These are phyloP conservation scores for Erodium moschatum DNA, from an alignment of 441 rosid genomes.

Conservation along the genomic window DNA sequence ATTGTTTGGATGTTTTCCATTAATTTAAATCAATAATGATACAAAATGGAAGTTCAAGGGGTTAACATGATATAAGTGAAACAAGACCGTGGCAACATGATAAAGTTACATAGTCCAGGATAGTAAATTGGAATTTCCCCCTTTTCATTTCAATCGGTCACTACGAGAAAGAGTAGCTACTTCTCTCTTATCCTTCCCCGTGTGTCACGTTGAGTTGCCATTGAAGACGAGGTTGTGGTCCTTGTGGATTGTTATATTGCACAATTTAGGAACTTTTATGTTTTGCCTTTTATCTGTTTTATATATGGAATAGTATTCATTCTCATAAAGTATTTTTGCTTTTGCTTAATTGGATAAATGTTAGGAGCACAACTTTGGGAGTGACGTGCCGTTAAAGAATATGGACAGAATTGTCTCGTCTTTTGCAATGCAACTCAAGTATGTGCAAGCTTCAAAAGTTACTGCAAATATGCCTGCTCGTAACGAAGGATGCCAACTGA, in stretches of 20 bases:
- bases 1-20: no score
- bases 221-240: neutral
- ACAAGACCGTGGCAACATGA: no score
- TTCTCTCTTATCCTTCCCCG: no score
- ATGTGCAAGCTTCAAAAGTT: slow-evolving; percentile 27
- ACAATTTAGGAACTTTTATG: neutral
- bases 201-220: no score
- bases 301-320: neutral
- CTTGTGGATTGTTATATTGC: neutral
- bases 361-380: slow-evolving; percentile 73
- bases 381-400: slow-evolving; percentile 73
- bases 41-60: no score
- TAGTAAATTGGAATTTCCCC: no score
- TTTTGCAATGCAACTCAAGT: slow-evolving; percentile 62
- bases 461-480: slow-evolving; percentile 15
- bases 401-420: slow-evolving; percentile 73
- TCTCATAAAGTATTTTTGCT: neutral
- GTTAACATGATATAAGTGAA: no score
- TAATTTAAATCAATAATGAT: no score
- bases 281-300: slow-evolving; percentile 1
- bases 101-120: no score
- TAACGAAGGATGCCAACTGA: slow-evolving; percentile 2
- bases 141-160: no score
- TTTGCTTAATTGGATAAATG: slow-evolving; percentile 8
- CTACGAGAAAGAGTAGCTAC: no score